Evolutionary conservation across 2,329 filamentous ascomycete species (phyloP).

Genomic region (Xylariaceae sp.): DNA sequence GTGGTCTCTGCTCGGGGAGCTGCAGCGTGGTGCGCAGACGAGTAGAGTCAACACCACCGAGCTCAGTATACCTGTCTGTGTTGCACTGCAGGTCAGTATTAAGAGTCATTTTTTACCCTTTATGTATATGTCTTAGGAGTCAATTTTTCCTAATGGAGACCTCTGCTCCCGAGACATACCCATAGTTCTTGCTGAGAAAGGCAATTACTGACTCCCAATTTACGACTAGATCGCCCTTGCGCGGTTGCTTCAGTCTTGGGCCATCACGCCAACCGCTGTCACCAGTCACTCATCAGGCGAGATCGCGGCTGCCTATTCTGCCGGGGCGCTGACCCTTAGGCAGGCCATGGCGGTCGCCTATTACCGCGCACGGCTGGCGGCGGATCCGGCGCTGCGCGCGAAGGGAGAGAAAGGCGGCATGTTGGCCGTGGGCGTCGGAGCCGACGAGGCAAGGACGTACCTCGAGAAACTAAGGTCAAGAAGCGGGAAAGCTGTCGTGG

Average conservation of each 20-base stretch:
- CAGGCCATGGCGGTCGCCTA: constrained; percentile 9
- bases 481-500: neutral
- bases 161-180: no score
- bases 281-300: constrained; percentile 22
- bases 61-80: constrained; percentile 7
- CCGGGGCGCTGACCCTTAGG: neutral
- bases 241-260: constrained; percentile 4
- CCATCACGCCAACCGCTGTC: constrained; percentile 7
- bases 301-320: constrained; percentile 9
- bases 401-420: constrained; percentile 19
- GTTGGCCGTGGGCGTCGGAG: constrained; percentile 18
- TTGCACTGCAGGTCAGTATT: constrained; percentile 18
- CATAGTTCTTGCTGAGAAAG: no score
- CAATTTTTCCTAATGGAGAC: no score
- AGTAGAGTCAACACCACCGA: neutral
- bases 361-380: constrained; percentile 5
- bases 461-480: constrained; percentile 1
- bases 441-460: constrained; percentile 9
- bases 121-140: no score
- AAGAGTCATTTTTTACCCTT: no score
- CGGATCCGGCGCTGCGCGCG: neutral
- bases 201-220: no score
- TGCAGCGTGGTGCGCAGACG: constrained; percentile 3
- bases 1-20: constrained; percentile 12
- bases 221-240: constrained; percentile 13